These are phyloP conservation scores for Aspergillus bombycis DNA, from an alignment of 2,329 filamentous ascomycete species.

Conservation along the genomic window DNA sequence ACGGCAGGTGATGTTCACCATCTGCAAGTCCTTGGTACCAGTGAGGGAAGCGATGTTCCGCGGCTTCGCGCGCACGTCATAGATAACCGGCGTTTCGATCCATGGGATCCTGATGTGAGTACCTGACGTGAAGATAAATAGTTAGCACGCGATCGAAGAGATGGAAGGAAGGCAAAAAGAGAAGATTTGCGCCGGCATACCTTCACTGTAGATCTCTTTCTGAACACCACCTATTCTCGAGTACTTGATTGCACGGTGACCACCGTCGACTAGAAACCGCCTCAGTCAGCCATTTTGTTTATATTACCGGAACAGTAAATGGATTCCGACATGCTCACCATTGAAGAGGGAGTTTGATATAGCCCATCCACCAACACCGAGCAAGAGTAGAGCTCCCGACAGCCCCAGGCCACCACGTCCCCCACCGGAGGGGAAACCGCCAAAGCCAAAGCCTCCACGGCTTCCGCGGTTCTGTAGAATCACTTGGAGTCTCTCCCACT, in stretches of 20 bases:
- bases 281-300: slow-evolving; percentile 18
- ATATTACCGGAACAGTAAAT: neutral
- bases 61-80: slow-evolving; percentile 97
- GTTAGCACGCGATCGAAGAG: neutral
- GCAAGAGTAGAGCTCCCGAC: slow-evolving; percentile 57
- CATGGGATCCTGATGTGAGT: slow-evolving; percentile 94
- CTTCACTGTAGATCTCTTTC: slow-evolving; percentile 96
- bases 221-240: slow-evolving; percentile 87
- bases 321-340: slow-evolving; percentile 48
- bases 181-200: slow-evolving; percentile 48
- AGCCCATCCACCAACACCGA: slow-evolving; percentile 48
- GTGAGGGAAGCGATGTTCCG: slow-evolving; percentile 96
- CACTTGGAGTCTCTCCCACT: slow-evolving; percentile 67
- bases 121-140: slow-evolving; percentile 53
- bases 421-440: slow-evolving; percentile 57
- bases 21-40: slow-evolving; percentile 98
- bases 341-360: slow-evolving; percentile 67
- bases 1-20: slow-evolving; percentile 99
- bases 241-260: slow-evolving; percentile 99
- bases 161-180: slow-evolving; percentile 12
- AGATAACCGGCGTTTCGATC: slow-evolving; percentile 95
- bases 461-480: slow-evolving; percentile 58
- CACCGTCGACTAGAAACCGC: slow-evolving; percentile 77
- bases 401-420: slow-evolving; percentile 58
- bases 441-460: slow-evolving; percentile 50